A percentile compares a stretch with the other conserved stretches of the same genome.
These are phyloP conservation scores for Datura wrightii DNA, from an alignment of 257 asterid species.

Conservation along the genomic window DNA sequence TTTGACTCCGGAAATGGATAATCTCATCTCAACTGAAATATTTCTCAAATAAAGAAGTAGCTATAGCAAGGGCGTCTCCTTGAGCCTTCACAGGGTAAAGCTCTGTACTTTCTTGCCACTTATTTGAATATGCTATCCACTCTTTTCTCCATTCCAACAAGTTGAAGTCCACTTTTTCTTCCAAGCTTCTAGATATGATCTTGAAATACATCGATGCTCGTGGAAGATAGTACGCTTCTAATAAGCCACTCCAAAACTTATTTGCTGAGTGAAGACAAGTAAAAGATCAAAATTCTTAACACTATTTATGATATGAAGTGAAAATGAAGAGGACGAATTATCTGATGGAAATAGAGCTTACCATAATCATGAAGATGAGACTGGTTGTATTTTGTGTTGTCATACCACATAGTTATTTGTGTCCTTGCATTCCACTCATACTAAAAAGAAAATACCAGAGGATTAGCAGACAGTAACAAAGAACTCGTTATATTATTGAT, in stretches of 20 bases:
- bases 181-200: slow-evolving; percentile 60
- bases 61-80: slow-evolving; percentile 73
- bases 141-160: slow-evolving; percentile 83
- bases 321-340: slow-evolving; percentile 12
- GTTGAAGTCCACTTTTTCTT: slow-evolving; percentile 56
- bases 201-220: slow-evolving; percentile 82
- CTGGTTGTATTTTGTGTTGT: slow-evolving; percentile 62
- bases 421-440: slow-evolving; percentile 98
- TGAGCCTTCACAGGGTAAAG: slow-evolving; percentile 69
- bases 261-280: slow-evolving; percentile 61
- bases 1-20: neutral
- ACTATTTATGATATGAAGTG: neutral
- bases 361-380: slow-evolving; percentile 96
- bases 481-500: neutral
- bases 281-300: slow-evolving; percentile 1
- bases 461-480: neutral
- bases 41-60: slow-evolving; percentile 57
- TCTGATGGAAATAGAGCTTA: slow-evolving; percentile 30
- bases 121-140: slow-evolving; percentile 86
- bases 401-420: slow-evolving; percentile 98
- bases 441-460: slow-evolving; percentile 41
- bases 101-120: slow-evolving; percentile 76
- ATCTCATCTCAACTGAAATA: slow-evolving; percentile 53
- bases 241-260: slow-evolving; percentile 91
- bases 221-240: slow-evolving; percentile 79